phyloP scores from a whole-genome alignment of 1,284 basidiomycete genomes.

The Apiotrichum porosum region DNA sequence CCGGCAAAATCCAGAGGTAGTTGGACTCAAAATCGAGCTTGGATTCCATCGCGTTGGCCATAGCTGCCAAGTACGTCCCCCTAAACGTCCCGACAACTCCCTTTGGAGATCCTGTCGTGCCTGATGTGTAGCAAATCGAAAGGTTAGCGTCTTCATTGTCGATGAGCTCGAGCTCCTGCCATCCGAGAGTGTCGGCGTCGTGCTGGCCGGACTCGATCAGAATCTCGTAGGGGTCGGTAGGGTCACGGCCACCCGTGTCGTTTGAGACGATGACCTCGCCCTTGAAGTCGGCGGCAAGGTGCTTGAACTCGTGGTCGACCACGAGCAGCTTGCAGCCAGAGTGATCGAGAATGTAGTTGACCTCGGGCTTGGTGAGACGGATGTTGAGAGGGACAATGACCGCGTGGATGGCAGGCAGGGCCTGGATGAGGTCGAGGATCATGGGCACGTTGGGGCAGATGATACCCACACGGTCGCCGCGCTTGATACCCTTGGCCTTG shows the following conservation, averaged over 20 bases:
- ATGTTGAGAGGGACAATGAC: conserved; percentile 18
- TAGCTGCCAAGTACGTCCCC: conserved; percentile 15
- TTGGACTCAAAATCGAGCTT: conserved; percentile 22
- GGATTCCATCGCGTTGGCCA: conserved; percentile 13
- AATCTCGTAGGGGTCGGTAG: conserved; percentile 13
- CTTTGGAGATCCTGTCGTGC: conserved; percentile 19
- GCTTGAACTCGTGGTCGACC: conserved; percentile 18
- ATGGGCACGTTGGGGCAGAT: conserved; percentile 19
- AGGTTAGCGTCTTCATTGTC: conserved; percentile 16
- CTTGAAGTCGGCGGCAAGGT: conserved; percentile 15
- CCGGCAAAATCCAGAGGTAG: conserved; percentile 32
- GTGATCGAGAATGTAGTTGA: conserved; percentile 19
- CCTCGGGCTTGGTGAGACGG: conserved; percentile 17
- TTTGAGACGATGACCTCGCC: conserved; percentile 15
- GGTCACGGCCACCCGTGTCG: conserved; percentile 14
- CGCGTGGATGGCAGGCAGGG: conserved; percentile 13
- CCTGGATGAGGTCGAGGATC: conserved; percentile 19
- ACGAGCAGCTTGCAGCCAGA: conserved; percentile 7
- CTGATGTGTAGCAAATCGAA: conserved; percentile 21
- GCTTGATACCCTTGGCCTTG: conserved; percentile 62
- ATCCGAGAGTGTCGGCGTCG: conserved; percentile 13
- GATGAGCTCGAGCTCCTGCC: conserved; percentile 16
- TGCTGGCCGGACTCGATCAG: conserved; percentile 13
- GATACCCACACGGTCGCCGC: conserved; percentile 72
- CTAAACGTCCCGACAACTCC: conserved; percentile 17